A percentile compares a stretch with the other conserved stretches of the same genome.
Conservation (phyloP, 192 early-diverging fungal genomes). For the Coemansia guatemalensis region DNA sequence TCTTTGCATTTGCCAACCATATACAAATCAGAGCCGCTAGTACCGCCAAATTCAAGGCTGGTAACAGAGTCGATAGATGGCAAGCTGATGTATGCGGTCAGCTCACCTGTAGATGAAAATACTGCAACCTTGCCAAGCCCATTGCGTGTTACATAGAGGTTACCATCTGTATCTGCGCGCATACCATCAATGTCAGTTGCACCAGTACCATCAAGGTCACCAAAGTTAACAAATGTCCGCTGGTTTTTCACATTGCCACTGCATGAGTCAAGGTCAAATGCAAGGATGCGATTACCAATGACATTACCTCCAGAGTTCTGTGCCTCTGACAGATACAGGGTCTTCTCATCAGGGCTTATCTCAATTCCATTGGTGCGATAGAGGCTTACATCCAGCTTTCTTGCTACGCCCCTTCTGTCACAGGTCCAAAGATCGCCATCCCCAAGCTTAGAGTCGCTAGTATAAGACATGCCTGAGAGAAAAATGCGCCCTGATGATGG, state of each 20-base stretch:
- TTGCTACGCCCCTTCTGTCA: slow-evolving; percentile 38
- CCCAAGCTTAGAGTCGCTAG: slow-evolving; percentile 29
- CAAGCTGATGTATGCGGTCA: slow-evolving; percentile 34
- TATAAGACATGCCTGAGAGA: slow-evolving; percentile 51
- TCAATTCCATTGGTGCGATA: slow-evolving; percentile 62
- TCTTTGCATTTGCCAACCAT: slow-evolving; percentile 56
- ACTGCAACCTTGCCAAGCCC: slow-evolving; percentile 54
- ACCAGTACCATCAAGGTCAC: slow-evolving; percentile 41
- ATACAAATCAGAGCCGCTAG: slow-evolving; percentile 44
- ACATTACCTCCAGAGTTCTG: slow-evolving; percentile 38
- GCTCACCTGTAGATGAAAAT: slow-evolving; percentile 42
- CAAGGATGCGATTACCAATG: slow-evolving; percentile 50
- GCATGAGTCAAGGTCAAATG: slow-evolving; percentile 47
- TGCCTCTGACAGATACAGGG: slow-evolving; percentile 59
- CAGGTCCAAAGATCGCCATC: slow-evolving; percentile 58
- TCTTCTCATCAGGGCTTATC: slow-evolving; percentile 56
- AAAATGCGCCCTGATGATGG: slow-evolving; percentile 35
- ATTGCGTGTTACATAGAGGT: slow-evolving; percentile 58
- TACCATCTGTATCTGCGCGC: slow-evolving; percentile 54
- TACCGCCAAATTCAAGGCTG: slow-evolving; percentile 58
- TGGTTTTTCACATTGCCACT: slow-evolving; percentile 27
- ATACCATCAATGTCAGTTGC: slow-evolving; percentile 59
- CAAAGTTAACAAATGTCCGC: slow-evolving; percentile 53
- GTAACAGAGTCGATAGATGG: slow-evolving; percentile 25
- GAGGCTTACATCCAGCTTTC: slow-evolving; percentile 30